Percentiles rank a stretch among this genome's conserved stretches.
Conservation (phyloP, 176 grass and related monocot species). For the Eleusine coracana region DNA sequence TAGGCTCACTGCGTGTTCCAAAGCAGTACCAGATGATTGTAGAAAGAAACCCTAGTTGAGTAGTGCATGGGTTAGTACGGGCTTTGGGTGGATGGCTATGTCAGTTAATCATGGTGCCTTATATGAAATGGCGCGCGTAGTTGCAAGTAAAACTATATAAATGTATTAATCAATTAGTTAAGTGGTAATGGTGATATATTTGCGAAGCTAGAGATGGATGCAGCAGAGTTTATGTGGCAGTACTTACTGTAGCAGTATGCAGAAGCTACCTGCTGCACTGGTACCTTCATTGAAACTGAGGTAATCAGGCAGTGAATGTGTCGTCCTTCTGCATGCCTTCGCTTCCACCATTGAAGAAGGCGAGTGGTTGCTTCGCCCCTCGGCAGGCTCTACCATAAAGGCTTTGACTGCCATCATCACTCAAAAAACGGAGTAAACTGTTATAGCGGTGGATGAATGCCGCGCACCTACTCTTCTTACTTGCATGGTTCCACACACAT, state of each 20-base stretch:
- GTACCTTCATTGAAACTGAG: constrained; percentile 56
- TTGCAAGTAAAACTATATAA: constrained; percentile 37
- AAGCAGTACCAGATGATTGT: constrained; percentile 36
- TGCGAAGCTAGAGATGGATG: constrained; percentile 14
- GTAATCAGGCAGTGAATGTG: constrained; percentile 42
- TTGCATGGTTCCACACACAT: constrained; percentile 2
- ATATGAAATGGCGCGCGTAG: constrained; percentile 15
- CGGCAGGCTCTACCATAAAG: constrained; percentile 38
- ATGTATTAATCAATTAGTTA: constrained; percentile 37
- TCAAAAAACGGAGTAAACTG: constrained; percentile 23
- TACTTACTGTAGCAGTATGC: constrained; percentile 17
- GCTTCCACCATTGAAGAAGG: constrained; percentile 49
- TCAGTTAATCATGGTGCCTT: constrained; percentile 28
- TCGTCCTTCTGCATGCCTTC: constrained; percentile 34
- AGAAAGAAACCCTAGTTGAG: constrained; percentile 45
- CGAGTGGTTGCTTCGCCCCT: constrained; percentile 10
- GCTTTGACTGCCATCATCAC: constrained; percentile 40
- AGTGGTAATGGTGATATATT: constrained; percentile 32
- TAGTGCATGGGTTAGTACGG: constrained; percentile 23
- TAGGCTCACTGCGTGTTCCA: constrained; percentile 25
- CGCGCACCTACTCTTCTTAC: background rate
- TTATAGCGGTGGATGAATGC: constrained; percentile 50
- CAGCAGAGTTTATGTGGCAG: background rate
- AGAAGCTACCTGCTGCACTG: constrained; percentile 18
- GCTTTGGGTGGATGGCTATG: constrained; percentile 4